Base-by-base conservation (phyloP, 164 flowering plant species). In the Berberis thunbergii region DNA sequence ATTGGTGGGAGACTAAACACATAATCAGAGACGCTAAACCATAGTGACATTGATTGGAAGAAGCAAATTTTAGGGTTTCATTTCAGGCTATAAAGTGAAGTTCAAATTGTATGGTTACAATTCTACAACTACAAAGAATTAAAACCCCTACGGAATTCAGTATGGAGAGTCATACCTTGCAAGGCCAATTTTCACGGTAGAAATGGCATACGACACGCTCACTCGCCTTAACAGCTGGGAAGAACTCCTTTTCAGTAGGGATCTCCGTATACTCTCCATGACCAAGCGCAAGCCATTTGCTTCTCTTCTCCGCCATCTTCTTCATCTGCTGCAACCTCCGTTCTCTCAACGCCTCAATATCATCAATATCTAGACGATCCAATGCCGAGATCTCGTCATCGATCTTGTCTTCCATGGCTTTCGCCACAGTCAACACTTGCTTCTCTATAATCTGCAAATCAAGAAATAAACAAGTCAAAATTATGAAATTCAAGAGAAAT, bases 101-200 rank as follows among this genome's bases (percentile, higher is more conserved):
- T 26, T 26, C 26, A 26, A 26, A 26, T 26, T 26, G 26, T 26
- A 26, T 0, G 26, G 26, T 26, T 26, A 26, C 26, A 26, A 26
- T 26, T 26, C 26, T 26, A 26, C 26, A 26, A 26, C 26, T 26
- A 26, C 26, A 26, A 26, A 26, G 26, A 26, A 26, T 26, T 26
- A 26, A 26, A 26, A 26, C 26, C 26, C 26, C 26, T 26, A 26
- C 26, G 26, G 26, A 26, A 26, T 26, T 26, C 26, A 26, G 12
- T 52, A 2, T n/a, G 45, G 1, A 26, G 26, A 26, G 26, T 26
- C 26, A 26, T 69, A 93, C 98, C 92, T 94, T 94, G 83, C 96
- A 94, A 59, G 98, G 98, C 98, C 98, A 91, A 72, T 94, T 94
- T 12, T 91, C 95, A 43, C 98, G 90, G 68, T 90, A 94, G 76